Percentiles rank a stretch among this genome's conserved stretches.
Conservation (phyloP, 495 filamentous ascomycete species). For the Chaetomium tenue region DNA sequence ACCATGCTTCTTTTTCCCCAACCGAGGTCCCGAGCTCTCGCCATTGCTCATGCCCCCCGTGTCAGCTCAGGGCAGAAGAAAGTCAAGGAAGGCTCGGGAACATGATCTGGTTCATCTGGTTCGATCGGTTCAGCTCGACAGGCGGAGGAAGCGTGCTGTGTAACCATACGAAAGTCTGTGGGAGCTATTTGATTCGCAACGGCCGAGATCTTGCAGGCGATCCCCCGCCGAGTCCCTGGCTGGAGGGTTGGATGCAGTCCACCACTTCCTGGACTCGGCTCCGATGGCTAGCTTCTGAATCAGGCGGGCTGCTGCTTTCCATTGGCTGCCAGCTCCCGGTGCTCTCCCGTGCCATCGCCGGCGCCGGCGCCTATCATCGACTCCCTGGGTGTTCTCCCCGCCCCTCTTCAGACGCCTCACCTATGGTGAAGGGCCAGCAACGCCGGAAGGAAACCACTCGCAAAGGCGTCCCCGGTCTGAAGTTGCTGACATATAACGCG, state of each 20-base stretch:
- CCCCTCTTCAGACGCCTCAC: not conserved
- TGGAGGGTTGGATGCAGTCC: not conserved
- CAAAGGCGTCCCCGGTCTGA: not conserved
- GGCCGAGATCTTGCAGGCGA: conserved; percentile 17
- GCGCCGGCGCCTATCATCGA: conserved; percentile 7
- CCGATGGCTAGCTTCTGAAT: conserved; percentile 5
- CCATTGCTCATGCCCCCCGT: not conserved
- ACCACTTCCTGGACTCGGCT: not conserved
- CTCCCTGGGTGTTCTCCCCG: too few species aligned
- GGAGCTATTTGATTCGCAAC: conserved; percentile 14
- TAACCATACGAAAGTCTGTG: not conserved
- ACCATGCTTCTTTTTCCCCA: not conserved
- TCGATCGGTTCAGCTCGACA: not conserved
- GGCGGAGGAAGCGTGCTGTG: not conserved
- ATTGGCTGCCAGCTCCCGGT: conserved; percentile 13
- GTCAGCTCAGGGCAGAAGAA: not conserved
- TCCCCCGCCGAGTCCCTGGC: not conserved
- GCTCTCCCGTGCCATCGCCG: not conserved
- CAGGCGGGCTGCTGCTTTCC: not conserved
- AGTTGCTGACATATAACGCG: not conserved
- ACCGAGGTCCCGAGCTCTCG: not conserved
- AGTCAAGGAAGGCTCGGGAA: not conserved
- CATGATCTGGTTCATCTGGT: not conserved
- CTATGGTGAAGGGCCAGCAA: not conserved
- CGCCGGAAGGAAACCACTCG: not conserved